These are phyloP conservation scores for Malus orientalis DNA, from an alignment of 306 rosid genomes.

Conservation along the genomic window DNA sequence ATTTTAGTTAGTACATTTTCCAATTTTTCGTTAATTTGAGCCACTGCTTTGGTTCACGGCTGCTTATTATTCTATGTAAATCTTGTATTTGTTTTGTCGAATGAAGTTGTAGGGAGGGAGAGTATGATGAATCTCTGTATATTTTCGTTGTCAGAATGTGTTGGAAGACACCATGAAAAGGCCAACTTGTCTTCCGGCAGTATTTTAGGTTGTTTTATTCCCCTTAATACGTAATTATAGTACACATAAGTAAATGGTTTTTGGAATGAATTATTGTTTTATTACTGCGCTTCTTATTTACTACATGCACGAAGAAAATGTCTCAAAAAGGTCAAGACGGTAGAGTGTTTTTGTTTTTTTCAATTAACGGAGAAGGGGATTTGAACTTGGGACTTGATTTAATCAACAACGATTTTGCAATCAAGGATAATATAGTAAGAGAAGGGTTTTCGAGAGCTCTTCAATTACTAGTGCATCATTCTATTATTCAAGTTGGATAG, in stretches of 20 bases:
- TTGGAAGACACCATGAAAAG: slow-evolving; percentile 20
- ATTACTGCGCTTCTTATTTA: no score
- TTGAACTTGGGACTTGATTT: no score
- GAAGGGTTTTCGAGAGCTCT: no score
- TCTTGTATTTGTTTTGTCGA: not conserved
- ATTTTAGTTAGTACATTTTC: not conserved
- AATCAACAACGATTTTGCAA: no score
- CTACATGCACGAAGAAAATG: no score
- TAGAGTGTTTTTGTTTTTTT: rapidly evolving
- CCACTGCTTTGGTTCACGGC: slow-evolving; percentile 3
- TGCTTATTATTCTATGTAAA: slow-evolving; percentile 3
- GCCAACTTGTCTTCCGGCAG: slow-evolving; percentile 31
- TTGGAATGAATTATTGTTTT: no score
- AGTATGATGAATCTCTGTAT: slow-evolving; percentile 17
- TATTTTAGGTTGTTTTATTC: not conserved
- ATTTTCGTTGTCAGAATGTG: slow-evolving; percentile 1
- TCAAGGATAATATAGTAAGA: no score
- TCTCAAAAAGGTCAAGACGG: no score
- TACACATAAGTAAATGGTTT: no score
- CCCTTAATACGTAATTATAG: not conserved
- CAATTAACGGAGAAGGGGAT: no score
- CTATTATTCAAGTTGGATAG: no score
- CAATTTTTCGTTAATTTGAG: not conserved
- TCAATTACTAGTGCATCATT: no score
- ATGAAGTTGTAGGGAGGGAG: slow-evolving; percentile 9